These are phyloP conservation scores for Suillus bovinus DNA, from an alignment of 768 basidiomycete genomes.

Conservation along the genomic window DNA sequence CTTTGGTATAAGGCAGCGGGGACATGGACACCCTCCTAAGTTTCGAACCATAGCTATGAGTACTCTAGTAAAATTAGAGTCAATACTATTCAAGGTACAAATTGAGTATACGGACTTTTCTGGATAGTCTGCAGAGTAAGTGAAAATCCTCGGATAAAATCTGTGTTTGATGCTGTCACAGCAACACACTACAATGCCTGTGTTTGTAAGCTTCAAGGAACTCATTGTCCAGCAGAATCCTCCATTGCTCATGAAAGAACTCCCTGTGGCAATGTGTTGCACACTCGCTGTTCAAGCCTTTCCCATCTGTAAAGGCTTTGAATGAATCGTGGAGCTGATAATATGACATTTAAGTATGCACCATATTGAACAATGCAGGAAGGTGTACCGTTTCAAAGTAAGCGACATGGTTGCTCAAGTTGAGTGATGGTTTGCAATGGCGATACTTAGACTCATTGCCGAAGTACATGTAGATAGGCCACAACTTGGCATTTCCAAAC, in stretches of 20 bases:
- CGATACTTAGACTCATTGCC: too few relatives aligned
- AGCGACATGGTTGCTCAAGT: not conserved
- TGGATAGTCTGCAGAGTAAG: conserved; percentile 28
- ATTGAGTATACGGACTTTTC: conserved; percentile 27
- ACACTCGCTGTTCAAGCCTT: not conserved
- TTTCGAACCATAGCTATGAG: conserved; percentile 24
- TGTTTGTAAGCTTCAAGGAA: conserved; percentile 22
- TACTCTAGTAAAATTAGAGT: conserved; percentile 12
- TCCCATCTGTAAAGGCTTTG: not conserved
- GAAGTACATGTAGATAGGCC: too few relatives aligned
- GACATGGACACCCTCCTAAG: conserved; percentile 29
- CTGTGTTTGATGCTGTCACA: conserved; percentile 15
- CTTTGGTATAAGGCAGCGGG: conserved; percentile 22
- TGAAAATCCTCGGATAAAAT: conserved; percentile 24
- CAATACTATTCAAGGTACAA: not conserved
- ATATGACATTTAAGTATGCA: not conserved
- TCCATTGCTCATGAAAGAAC: conserved; percentile 22
- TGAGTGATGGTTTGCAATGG: too few relatives aligned
- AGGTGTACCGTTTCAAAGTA: not conserved
- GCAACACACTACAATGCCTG: conserved; percentile 19
- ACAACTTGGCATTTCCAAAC: too few relatives aligned
- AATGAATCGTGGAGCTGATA: not conserved
- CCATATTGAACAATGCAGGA: too few relatives aligned
- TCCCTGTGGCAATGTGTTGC: conserved; percentile 19
- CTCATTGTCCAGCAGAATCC: conserved; percentile 20